phyloP scores from a whole-genome alignment of 306 rosid genomes.

The Lathyrus oleraceus region DNA sequence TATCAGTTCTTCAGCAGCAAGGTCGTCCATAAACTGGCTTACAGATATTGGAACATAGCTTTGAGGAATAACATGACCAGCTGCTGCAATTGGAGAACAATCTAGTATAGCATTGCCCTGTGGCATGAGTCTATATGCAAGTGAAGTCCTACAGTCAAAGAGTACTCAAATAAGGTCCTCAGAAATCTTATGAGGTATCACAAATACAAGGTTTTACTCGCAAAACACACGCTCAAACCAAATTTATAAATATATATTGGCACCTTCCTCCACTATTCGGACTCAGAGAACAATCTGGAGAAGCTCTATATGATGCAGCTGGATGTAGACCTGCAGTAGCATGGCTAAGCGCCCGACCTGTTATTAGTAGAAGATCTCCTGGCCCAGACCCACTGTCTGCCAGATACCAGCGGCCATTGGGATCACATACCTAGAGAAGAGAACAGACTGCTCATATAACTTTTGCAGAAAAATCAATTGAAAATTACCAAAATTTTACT shows the following conservation, averaged over 20 bases:
- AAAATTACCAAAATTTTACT: slow-evolving; percentile 15
- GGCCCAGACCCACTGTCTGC: slow-evolving; percentile 79
- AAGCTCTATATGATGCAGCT: slow-evolving; percentile 77
- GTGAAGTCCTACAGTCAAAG: slow-evolving; percentile 81
- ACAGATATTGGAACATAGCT: slow-evolving; percentile 90
- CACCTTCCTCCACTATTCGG: slow-evolving; percentile 76
- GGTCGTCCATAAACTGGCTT: slow-evolving; percentile 99
- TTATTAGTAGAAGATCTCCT: slow-evolving; percentile 88
- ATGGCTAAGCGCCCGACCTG: slow-evolving; percentile 93
- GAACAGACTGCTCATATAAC: slow-evolving; percentile 26
- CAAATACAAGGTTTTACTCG: slow-evolving; percentile 13
- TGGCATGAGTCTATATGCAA: slow-evolving; percentile 97
- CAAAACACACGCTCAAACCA: no score
- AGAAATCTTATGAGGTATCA: slow-evolving; percentile 24
- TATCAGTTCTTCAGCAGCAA: slow-evolving; percentile 84
- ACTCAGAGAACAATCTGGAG: slow-evolving; percentile 57
- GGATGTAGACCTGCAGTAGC: slow-evolving; percentile 91
- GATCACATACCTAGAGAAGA: slow-evolving; percentile 79
- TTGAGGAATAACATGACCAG: slow-evolving; percentile 93
- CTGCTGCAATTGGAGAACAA: slow-evolving; percentile 92
- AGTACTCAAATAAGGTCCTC: slow-evolving; percentile 41
- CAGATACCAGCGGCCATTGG: slow-evolving; percentile 91
- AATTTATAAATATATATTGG: background rate
- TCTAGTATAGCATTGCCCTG: slow-evolving; percentile 88
- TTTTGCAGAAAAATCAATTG: background rate